Base-by-base conservation (phyloP, 108 stramenopile species). In the Cyclotella choctawhatcheeana region DNA sequence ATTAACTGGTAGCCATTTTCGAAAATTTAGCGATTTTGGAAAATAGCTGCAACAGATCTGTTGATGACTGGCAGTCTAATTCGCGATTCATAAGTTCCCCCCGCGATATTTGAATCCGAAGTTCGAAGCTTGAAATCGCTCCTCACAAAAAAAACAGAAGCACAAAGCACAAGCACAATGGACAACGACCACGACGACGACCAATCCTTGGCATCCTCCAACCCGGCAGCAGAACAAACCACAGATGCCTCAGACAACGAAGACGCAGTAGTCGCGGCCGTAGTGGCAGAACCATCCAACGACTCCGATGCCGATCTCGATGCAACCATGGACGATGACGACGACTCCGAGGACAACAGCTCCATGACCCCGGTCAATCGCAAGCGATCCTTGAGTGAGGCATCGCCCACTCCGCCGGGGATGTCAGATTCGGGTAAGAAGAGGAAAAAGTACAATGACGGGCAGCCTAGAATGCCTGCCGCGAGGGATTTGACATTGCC, bases 401-500 rank as follows among this genome's bases (percentile, higher is more conserved):
- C 45, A 21, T 64, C 45, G 16, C 45, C 63, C 1, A 60, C 66
- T 44, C 47, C 47, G 5, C 17, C 64, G n/a, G 54, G 35, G 1
- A 16, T 62, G 2, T n/a, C 51, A 1, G n/a, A 21, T 2, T 59
- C 29, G 25, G 32, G 32, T 33, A 67, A 59, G 44, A 44, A 60
- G 58, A 50, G 29, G 45, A 58, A 1, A 44, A 65, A 7, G 26
- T 62, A 45, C 25, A 44, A 44, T 33, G 52, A 34, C 43, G 58
- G 52, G 21, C 67, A 40, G 40, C 74, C 54, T 20, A 44, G 69
- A 26, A 22, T 26, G 43, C 89, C 88, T 37, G 88, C 89, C 18
- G 88, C 89, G 37, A 76, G 84, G 56, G 89, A 87, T 29, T 80
- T 95, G 8, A 78, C 85, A 1, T 87, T 95, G 32, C 94, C 94